Base-by-base conservation (phyloP, 371 early-diverging fungal species). In the Mucor piriformis region DNA sequence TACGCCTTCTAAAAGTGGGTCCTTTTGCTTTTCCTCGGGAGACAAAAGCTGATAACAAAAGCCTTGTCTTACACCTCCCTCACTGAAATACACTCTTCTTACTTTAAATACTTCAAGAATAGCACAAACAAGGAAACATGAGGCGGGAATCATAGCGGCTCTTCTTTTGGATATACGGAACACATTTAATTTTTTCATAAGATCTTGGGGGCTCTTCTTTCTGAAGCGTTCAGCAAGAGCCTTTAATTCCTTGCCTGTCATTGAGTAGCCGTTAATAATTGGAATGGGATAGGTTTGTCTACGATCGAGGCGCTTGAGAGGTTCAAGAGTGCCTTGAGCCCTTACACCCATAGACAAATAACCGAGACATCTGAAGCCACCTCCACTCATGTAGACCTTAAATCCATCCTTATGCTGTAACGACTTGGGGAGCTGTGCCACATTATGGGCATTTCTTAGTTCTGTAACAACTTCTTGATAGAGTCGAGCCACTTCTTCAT, bases 41-140 rank as follows among this genome's bases (percentile, higher is more conserved):
- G 81, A 61, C 37, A 87, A 53, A 44, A 77, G 57, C 7, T 72
- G 66, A 50, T 81, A 85, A 57, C 85, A 85, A 2, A 77, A 68
- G 4, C 87, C 87, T 47, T 85, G 84, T 6, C 85, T 76, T 2
- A 85, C 85, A 38, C 87, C 87, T 3, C 85, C 87, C 50, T 87
- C 85, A 44, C 85, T 84, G 54, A 87, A 87, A 33, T 75, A 69
- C 1, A 84, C 74, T 8, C 72, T 64, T 35, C 57, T 65, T 32
- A 84, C 72, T 8, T 69, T 59, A 56, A 84, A 70, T 1, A 76
- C 83, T 42, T 83, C 66, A 54, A 83, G 49, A 5, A 85, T 71
- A 0, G 84, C 84, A 6, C 78, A 69, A 29, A 84, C 72, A 12
- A 87, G 56, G 40, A 84, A 83, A 21, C 83, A 81, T 21, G 82